Evolutionary conservation across 1,139 yeast genomes (phyloP).

Genomic region (Eremothecium sinecaudum): DNA sequence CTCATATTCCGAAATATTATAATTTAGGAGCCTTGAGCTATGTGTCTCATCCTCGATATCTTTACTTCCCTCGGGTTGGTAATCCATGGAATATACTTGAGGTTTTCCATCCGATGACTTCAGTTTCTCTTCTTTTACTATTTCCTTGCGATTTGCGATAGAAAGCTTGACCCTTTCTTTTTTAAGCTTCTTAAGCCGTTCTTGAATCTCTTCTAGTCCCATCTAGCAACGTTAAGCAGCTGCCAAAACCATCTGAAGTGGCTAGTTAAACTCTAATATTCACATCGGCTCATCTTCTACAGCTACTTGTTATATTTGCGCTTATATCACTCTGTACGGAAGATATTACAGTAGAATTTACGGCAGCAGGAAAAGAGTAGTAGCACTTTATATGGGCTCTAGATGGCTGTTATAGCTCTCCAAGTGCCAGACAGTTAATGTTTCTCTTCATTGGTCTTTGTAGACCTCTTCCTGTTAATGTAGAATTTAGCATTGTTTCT

Average conservation of each 20-base stretch:
- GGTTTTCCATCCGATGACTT: constrained; percentile 35
- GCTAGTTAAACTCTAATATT: too few relatives aligned
- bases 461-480: too few relatives aligned
- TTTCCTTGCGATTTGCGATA: constrained; percentile 34
- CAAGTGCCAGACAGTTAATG: too few relatives aligned
- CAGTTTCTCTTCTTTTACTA: constrained; percentile 31
- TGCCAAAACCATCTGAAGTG: too few relatives aligned
- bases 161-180: constrained; percentile 34
- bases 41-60: constrained; percentile 4
- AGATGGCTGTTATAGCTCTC: too few relatives aligned
- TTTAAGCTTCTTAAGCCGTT: constrained; percentile 29
- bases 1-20: constrained; percentile 61
- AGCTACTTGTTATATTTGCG: too few relatives aligned
- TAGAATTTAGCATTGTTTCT: not conserved
- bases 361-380: too few relatives aligned
- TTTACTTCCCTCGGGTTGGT: constrained; percentile 34
- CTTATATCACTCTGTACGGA: too few relatives aligned
- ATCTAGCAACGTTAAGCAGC: constrained; percentile 8
- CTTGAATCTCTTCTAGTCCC: constrained; percentile 13
- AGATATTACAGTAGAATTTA: too few relatives aligned
- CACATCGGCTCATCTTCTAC: too few relatives aligned
- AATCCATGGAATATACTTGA: constrained; percentile 30
- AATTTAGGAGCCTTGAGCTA: constrained; percentile 39
- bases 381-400: too few relatives aligned
- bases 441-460: too few relatives aligned